phyloP scores from a whole-genome alignment of 768 basidiomycete species.

The Obba rivulosa region DNA sequence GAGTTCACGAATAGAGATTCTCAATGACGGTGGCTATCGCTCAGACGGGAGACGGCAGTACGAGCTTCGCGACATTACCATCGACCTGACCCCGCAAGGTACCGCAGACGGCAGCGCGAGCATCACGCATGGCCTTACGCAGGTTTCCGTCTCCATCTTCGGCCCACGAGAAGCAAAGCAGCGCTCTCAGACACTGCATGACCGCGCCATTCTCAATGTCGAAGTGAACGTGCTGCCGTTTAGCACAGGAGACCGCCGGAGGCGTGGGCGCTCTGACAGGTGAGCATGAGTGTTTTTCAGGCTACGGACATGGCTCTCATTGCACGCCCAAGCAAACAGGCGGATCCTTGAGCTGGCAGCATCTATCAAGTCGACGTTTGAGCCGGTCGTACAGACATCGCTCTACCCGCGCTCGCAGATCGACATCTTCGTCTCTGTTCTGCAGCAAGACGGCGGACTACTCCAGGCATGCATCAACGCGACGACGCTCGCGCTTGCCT shows the following conservation, averaged over 20 bases:
- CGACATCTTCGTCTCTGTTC: constrained; percentile 87
- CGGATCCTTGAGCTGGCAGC: constrained; percentile 84
- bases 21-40: constrained; percentile 83
- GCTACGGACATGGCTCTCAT: neutral
- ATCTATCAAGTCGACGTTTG: constrained; percentile 90
- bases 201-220: constrained; percentile 85
- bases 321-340: constrained; percentile 35
- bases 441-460: constrained; percentile 92
- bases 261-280: constrained; percentile 82
- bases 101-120: constrained; percentile 82
- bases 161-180: constrained; percentile 88
- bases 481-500: constrained; percentile 86
- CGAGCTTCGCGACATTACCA: constrained; percentile 78
- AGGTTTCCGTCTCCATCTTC: constrained; percentile 82
- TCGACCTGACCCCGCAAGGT: constrained; percentile 71
- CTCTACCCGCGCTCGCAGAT: constrained; percentile 93
- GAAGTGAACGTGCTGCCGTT: constrained; percentile 86
- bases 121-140: constrained; percentile 86
- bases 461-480: constrained; percentile 79
- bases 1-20: constrained; percentile 61
- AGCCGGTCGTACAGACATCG: constrained; percentile 85
- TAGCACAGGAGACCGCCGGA: constrained; percentile 75
- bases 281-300: constrained; percentile 26
- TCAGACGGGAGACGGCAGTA: constrained; percentile 92
- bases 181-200: constrained; percentile 76